Evolutionary conservation across 1,139 yeast species (phyloP).

Genomic region (Saccharomyces hybrid): DNA sequence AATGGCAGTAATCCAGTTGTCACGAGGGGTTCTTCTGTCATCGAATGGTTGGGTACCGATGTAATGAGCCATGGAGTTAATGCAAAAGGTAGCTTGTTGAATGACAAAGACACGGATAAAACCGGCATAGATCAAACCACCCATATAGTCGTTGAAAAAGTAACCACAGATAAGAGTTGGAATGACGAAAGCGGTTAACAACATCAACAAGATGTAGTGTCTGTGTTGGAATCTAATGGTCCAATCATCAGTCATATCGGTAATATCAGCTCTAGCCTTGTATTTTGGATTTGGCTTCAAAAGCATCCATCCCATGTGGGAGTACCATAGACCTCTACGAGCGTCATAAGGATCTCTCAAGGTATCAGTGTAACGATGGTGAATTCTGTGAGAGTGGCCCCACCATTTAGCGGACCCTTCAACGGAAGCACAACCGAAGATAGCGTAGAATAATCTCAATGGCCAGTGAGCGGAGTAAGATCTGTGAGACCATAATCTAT

Average conservation of each 20-base stretch:
- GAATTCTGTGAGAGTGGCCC: constrained; percentile 96
- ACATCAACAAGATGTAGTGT: constrained; percentile 69
- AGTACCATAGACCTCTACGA: constrained; percentile 88
- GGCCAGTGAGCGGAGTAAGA: constrained; percentile 73
- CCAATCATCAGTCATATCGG: constrained; percentile 86
- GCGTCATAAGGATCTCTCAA: constrained; percentile 97
- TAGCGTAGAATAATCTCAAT: constrained; percentile 62
- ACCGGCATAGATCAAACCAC: constrained; percentile 92
- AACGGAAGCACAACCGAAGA: constrained; percentile 90
- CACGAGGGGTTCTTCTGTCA: constrained; percentile 96
- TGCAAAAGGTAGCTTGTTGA: constrained; percentile 98
- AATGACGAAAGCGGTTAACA: constrained; percentile 57
- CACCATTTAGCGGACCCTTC: constrained; percentile 99
- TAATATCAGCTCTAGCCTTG: constrained; percentile 93
- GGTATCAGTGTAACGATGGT: constrained; percentile 96
- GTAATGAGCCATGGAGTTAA: constrained; percentile 97
- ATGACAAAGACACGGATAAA: constrained; percentile 72
- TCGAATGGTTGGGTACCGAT: constrained; percentile 97
- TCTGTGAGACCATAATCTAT: constrained; percentile 83
- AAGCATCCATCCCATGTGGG: constrained; percentile 98
- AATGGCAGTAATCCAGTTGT: constrained; percentile 86
- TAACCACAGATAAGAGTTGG: constrained; percentile 75
- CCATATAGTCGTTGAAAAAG: constrained; percentile 83
- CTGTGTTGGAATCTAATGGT: constrained; percentile 89
- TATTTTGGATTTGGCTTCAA: constrained; percentile 86